Base-by-base conservation (phyloP, 805 yeast genomes). In the Saccharomycopsis schoenii region DNA sequence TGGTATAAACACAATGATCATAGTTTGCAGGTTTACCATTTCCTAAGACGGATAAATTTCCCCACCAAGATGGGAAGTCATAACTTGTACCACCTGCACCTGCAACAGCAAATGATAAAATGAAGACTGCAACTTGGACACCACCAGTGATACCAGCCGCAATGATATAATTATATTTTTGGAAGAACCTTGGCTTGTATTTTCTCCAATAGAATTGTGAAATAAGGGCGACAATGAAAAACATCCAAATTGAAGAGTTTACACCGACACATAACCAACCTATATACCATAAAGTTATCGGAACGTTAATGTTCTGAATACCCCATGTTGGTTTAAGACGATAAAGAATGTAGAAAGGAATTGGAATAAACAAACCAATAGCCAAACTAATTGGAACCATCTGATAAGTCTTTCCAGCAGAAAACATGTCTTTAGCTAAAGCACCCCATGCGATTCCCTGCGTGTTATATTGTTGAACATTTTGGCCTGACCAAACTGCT, bases 141-240 rank as follows among this genome's bases (percentile, higher is more conserved):
- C 83, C 83, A 11, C 81, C 81, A n/a, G 80, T 77, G 40, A 80
- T 68, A 2, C 79, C 82, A 64, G 81, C 78, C 52, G 83, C 76
- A 57, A 79, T 70, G 34, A 79, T 74, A 66, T 80, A 80, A 68
- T 80, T 80, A 69, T 79, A 80, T 68, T 79, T 79, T 63, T 78
- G 64, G 67, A 68, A 69, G 65, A 62, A 66, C 15, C 47, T 47
- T 39, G 70, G 70, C 60, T 63, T 64, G 64, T 69, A 67, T 59
- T 65, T 67, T 62, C 69, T 67, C 60, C 67, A 55, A 62, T 65
- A 69, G 58, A 66, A 67, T 55, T 68, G 71, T 19, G 70, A 68
- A 39, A 65, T 17, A 57, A 68, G 40, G 55, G 70, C 71, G 47
- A 68, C 68, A 54, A 69, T 66, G 64, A 70, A 70, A 66, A 65